Base-by-base conservation (phyloP, 2,329 filamentous ascomycete species). In the Hypoxylon sp. region DNA sequence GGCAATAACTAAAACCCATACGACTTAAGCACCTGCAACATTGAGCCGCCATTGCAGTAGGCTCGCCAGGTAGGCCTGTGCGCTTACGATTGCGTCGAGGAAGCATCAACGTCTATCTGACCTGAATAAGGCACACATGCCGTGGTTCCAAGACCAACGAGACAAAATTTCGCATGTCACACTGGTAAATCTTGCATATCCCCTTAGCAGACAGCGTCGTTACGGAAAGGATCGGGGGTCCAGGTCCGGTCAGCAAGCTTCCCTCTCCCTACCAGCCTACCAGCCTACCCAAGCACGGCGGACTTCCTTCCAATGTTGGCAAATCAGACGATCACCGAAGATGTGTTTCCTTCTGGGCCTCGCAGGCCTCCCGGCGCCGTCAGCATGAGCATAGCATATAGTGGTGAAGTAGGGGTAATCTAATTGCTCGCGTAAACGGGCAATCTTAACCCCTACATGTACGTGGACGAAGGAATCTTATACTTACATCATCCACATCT, bases 271-370 rank as follows among this genome's bases (percentile, higher is more conserved):
- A n/a, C n/a, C n/a, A n/a, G n/a, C n/a, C n/a, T n/a, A n/a, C n/a
- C n/a, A n/a, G n/a, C 51, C 46, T 60, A 60, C 58, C 28, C 52
- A 58, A 37, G 41, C 44, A 44, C 43, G 37, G 50, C 55, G 62
- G 58, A 52, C 51, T 53, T 66, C 26, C 64, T 65, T 66, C 59
- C 57, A 63, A 65, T 55, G 52, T 57, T 62, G 52, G 62, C 56
- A 57, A 57, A 60, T 60, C 46, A 60, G 56, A 47, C 39, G 50
- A 13, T 13, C 43, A 59, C 41, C 19, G 34, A 47, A 56, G 37
- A 58, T 39, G 26, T 30, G 37, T 37, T 44, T 44, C 6, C 13
- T 37, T 37, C 32, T 37, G 13, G 32, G 24, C 24, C 24, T 26
- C 56, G 56, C 52, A 44, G 34, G 46, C 34, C 30, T 58, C 46